Base-by-base conservation (phyloP, 176 grass and related monocot genomes). In the Themeda triandra region DNA sequence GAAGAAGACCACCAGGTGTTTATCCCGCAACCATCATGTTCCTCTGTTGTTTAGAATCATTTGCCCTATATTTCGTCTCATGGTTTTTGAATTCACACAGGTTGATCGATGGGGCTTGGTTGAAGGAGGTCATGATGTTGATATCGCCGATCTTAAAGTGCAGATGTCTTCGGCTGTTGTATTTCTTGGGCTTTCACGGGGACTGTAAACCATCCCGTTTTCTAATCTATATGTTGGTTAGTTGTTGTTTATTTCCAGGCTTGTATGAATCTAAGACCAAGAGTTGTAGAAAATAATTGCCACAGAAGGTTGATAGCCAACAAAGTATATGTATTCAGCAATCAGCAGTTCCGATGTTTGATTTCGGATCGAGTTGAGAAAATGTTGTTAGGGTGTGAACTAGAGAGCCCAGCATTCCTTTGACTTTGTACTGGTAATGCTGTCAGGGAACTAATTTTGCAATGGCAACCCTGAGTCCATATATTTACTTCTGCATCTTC, bases 51-150 rank as follows among this genome's bases (percentile, higher is more conserved):
- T 89, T 82, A 39, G 42, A 25, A 71, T 56, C 53, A 25, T 49
- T 94, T 80, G 13, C 44, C 15, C 77, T 18, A 42, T 66, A 27
- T 83, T 77, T 58, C 62, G 10, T 41, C 85, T 88, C 42, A 66
- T 15, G 12, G 1, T 81, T 12, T 81, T 85, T 32, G 25, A 10
- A 24, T 85, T 27, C 18, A 24, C 66, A 8, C 77, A 99, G 96
- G 84, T 99, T 53, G 93, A 99, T 87, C 60, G 81, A 87, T 99
- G 96, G 96, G 96, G 96, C 54, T 74, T 96, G 87, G 96, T 99
- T 46, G 96, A 99, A 92, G 96, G 96, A 75, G 96, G 96, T 39
- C 96, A 99, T 82, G 96, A 99, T 72, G 83, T 99, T 42, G 96
- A 99, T 88, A 92, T 94, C 56, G 96, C 91, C 1, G 96, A 99